Percentiles rank a stretch among this genome's conserved stretches.
These are phyloP conservation scores for Capniomyces stellatus DNA, from an alignment of 371 early-diverging fungal species.

Conservation along the genomic window DNA sequence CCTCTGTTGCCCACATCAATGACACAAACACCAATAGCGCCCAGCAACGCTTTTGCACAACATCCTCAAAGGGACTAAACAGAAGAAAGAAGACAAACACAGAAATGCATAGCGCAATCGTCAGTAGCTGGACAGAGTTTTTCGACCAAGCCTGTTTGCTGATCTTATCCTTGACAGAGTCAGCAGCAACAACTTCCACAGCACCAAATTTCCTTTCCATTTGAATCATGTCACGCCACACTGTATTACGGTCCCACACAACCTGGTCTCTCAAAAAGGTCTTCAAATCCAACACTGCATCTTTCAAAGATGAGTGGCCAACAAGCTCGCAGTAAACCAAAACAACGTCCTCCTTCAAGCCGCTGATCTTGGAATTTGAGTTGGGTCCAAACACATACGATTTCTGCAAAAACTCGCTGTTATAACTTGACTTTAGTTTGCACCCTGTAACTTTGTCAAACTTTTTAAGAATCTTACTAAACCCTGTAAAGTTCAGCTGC, in stretches of 20 bases:
- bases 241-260: conserved; percentile 90
- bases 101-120: conserved; percentile 21
- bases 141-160: conserved; percentile 7
- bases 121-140: conserved; percentile 14
- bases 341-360: conserved; percentile 30
- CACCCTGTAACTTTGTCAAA: conserved; percentile 77
- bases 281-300: conserved; percentile 47
- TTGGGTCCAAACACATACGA: conserved; percentile 43
- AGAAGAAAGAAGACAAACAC: conserved; percentile 35
- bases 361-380: conserved; percentile 36
- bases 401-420: conserved; percentile 26
- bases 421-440: conserved; percentile 34
- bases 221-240: conserved; percentile 93
- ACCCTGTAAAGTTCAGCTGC: conserved; percentile 85
- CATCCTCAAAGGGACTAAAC: conserved; percentile 32
- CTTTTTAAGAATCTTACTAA: conserved; percentile 90
- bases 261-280: conserved; percentile 72
- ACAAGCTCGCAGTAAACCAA: conserved; percentile 12
- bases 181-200: conserved; percentile 21
- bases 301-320: conserved; percentile 27
- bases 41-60: conserved; percentile 61
- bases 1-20: conserved; percentile 86
- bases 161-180: conserved; percentile 5
- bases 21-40: conserved; percentile 76
- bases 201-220: conserved; percentile 65